phyloP scores from a whole-genome alignment of 441 rosid genomes.

The Metrosideros polymorpha region DNA sequence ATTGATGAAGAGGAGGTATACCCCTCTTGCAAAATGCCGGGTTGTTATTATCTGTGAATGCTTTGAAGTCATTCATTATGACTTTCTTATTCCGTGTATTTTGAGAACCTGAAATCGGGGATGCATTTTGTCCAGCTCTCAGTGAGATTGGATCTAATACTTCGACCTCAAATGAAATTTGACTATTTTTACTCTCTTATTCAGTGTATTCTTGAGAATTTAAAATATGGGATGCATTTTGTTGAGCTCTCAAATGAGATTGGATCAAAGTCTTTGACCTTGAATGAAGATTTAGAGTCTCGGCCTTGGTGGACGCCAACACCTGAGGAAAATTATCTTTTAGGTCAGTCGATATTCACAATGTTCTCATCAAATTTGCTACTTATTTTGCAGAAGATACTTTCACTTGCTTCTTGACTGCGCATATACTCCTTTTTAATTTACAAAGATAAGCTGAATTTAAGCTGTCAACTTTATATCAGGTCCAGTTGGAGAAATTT shows the following conservation, averaged over 20 bases:
- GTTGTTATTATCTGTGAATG: background rate
- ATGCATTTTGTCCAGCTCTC: background rate
- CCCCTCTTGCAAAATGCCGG: background rate
- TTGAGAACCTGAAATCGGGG: background rate
- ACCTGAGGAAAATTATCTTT: conserved; percentile 73
- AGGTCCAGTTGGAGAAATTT: conserved; percentile 93
- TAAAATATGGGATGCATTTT: conserved; percentile 60
- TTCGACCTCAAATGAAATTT: background rate
- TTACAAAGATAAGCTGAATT: background rate
- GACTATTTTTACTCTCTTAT: conserved; percentile 4
- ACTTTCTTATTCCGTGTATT: conserved; percentile 32
- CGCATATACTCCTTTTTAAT: background rate
- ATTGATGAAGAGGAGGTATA: conserved; percentile 78
- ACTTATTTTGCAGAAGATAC: background rate
- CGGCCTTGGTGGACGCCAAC: conserved; percentile 99
- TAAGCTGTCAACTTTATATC: conserved; percentile 1
- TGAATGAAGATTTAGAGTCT: conserved; percentile 85
- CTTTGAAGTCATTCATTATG: background rate
- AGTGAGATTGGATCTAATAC: background rate
- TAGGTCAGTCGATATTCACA: conserved; percentile 38
- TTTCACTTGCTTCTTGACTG: background rate
- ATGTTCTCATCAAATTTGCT: background rate
- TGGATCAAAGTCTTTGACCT: conserved; percentile 58
- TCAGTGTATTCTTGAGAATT: conserved; percentile 65
- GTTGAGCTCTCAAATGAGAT: conserved; percentile 80